Conservation (phyloP, 2,329 filamentous ascomycete genomes). For the Endocalyx cinctus region DNA sequence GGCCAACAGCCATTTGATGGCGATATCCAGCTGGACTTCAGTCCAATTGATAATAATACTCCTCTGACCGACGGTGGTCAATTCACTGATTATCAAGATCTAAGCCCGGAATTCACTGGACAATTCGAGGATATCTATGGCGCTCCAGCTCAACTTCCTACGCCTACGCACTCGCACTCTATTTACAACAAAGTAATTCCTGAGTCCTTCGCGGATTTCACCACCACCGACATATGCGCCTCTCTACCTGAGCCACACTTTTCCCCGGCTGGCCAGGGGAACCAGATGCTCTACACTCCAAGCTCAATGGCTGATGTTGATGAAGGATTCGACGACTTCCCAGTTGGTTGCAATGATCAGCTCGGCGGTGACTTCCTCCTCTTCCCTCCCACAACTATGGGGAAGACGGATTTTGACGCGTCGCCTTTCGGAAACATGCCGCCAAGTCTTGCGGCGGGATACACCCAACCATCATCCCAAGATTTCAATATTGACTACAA, state of each 20-base stretch:
- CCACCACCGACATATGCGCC: slow-evolving; percentile 33
- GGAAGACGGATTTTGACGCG: slow-evolving; percentile 38
- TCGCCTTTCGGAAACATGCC: slow-evolving; percentile 44
- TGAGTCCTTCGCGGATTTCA: slow-evolving; percentile 37
- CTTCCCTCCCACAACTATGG: slow-evolving; percentile 40
- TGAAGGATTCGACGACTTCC: slow-evolving; percentile 58
- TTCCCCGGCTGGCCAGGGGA: slow-evolving; percentile 64
- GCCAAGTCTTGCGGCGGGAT: slow-evolving; percentile 46
- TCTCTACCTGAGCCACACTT: slow-evolving; percentile 49
- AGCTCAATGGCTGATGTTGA: slow-evolving; percentile 58
- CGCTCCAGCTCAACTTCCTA: slow-evolving; percentile 52
- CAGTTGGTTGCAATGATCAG: slow-evolving; percentile 33
- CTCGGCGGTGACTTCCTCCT: slow-evolving; percentile 61
- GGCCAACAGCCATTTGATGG: slow-evolving; percentile 36
- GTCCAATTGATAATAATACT: slow-evolving; percentile 47
- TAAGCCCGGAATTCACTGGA: slow-evolving; percentile 55
- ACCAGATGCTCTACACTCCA: slow-evolving; percentile 66
- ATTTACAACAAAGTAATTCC: slow-evolving; percentile 41
- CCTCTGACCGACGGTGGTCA: slow-evolving; percentile 41
- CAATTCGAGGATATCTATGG: slow-evolving; percentile 60
- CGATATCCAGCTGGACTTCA: slow-evolving; percentile 34
- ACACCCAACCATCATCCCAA: slow-evolving; percentile 48
- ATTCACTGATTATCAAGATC: slow-evolving; percentile 57
- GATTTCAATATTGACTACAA: slow-evolving; percentile 35
- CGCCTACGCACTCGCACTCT: slow-evolving; percentile 34